These are phyloP conservation scores for Fragaria vesca DNA, from an alignment of 306 rosid species.

Conservation along the genomic window DNA sequence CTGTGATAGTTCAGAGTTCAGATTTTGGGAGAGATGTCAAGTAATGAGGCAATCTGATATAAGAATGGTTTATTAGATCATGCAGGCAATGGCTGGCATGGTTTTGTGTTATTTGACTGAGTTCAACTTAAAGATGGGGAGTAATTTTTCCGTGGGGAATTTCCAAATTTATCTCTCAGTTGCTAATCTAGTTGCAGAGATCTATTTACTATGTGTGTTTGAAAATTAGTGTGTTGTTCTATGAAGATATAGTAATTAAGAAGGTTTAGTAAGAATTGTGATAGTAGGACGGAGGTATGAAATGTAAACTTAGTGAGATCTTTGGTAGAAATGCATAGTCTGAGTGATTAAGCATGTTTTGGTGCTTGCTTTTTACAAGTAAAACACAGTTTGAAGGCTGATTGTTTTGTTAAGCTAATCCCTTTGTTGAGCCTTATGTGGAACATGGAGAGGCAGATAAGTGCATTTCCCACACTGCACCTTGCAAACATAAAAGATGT, in stretches of 20 bases:
- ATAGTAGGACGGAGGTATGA: background rate
- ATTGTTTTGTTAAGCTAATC: conserved; percentile 1
- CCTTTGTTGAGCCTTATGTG: background rate
- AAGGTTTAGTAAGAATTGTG: background rate
- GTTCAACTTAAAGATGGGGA: background rate
- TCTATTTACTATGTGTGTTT: background rate
- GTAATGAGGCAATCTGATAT: background rate
- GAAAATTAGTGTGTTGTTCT: background rate
- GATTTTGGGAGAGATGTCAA: background rate
- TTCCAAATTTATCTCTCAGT: background rate
- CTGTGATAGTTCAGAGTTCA: background rate
- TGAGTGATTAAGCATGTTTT: conserved; percentile 1
- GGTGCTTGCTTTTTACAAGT: background rate
- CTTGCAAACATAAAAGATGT: background rate
- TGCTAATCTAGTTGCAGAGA: background rate
- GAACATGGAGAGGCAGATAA: background rate
- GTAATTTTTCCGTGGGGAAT: background rate
- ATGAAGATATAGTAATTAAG: background rate
- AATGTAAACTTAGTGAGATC: background rate
- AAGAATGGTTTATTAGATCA: background rate
- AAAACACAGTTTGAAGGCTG: background rate
- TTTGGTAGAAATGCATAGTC: background rate
- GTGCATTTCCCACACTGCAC: background rate
- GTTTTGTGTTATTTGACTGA: background rate
- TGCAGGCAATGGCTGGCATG: background rate